A percentile compares a stretch with the other conserved stretches of the same genome.
Evolutionary conservation across 345 rosid species (phyloP).

Genomic region (Abelmoschus esculentus): DNA sequence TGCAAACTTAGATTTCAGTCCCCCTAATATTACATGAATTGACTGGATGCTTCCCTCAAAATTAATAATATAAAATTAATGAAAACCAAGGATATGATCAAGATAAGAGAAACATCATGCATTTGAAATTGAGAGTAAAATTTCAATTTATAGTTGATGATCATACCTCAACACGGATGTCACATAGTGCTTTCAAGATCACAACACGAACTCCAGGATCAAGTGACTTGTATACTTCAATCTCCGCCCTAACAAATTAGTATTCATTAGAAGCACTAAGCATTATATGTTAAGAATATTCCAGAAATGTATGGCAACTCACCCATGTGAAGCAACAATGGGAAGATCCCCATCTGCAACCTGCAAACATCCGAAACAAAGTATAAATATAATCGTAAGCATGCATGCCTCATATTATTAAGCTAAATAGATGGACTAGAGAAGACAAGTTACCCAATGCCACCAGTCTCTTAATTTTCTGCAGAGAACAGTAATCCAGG

Average conservation of each 20-base stretch:
- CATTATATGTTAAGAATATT: background rate
- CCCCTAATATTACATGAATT: too few species aligned
- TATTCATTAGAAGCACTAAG: slow-evolving; percentile 22
- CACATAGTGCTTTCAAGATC: slow-evolving; percentile 93
- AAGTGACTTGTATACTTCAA: slow-evolving; percentile 71
- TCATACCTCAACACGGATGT: slow-evolving; percentile 94
- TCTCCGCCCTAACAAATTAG: slow-evolving; percentile 57
- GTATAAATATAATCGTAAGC: background rate
- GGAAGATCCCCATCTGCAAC: slow-evolving; percentile 99
- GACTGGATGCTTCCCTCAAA: too few species aligned
- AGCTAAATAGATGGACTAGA: background rate
- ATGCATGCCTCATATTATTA: background rate
- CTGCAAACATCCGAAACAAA: slow-evolving; percentile 33
- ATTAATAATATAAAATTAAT: too few species aligned
- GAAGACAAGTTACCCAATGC: slow-evolving; percentile 72
- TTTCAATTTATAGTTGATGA: slow-evolving; percentile 4
- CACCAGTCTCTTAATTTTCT: slow-evolving; percentile 98
- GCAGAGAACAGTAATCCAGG: slow-evolving; percentile 97
- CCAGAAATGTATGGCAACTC: slow-evolving; percentile 28
- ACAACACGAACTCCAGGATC: slow-evolving; percentile 94
- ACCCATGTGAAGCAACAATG: slow-evolving; percentile 95
- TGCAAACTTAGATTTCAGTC: too few species aligned
- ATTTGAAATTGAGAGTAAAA: background rate
- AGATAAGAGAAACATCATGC: slow-evolving; percentile 1
- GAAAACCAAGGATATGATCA: background rate